Conservation (phyloP, 2,329 filamentous ascomycete genomes). For the Aspergillus piperis region DNA sequence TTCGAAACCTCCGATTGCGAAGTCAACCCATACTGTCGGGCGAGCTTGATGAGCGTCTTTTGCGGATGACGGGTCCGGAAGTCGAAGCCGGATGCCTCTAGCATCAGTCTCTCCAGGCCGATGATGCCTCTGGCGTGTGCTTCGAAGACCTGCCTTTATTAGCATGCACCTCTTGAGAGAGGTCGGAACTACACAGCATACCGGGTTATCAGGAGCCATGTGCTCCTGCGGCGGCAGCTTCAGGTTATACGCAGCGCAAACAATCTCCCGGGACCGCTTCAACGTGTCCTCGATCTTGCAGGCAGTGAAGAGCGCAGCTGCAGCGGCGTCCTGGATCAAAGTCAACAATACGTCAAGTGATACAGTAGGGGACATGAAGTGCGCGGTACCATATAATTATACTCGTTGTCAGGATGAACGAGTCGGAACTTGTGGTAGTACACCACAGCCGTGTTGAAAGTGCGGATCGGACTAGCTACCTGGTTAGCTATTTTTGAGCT, state of each 20-base stretch:
- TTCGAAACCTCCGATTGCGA: constrained; percentile 59
- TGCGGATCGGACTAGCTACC: constrained; percentile 77
- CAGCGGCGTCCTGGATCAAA: constrained; percentile 70
- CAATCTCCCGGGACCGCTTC: constrained; percentile 92
- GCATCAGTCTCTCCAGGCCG: constrained; percentile 85
- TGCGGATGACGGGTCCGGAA: constrained; percentile 89
- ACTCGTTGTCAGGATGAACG: constrained; percentile 79
- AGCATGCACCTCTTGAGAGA: neutral
- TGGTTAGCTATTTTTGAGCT: constrained; percentile 10
- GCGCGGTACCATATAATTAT: constrained; percentile 63
- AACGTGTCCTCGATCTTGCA: constrained; percentile 98
- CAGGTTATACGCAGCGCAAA: constrained; percentile 86
- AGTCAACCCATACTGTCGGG: constrained; percentile 59
- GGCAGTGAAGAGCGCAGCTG: constrained; percentile 84
- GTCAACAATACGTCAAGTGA: too few species aligned
- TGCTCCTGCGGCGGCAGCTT: constrained; percentile 69
- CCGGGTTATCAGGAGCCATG: constrained; percentile 77
- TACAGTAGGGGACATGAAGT: constrained; percentile 3
- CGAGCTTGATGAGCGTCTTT: constrained; percentile 78
- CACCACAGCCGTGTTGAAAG: constrained; percentile 85
- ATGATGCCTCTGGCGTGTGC: constrained; percentile 76
- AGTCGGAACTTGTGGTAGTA: constrained; percentile 95
- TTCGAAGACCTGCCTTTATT: constrained; percentile 68
- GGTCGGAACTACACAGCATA: constrained; percentile 41
- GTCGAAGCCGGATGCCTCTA: constrained; percentile 91